Base-by-base conservation (phyloP, 257 asterid species). In the Scutellaria baicalensis region DNA sequence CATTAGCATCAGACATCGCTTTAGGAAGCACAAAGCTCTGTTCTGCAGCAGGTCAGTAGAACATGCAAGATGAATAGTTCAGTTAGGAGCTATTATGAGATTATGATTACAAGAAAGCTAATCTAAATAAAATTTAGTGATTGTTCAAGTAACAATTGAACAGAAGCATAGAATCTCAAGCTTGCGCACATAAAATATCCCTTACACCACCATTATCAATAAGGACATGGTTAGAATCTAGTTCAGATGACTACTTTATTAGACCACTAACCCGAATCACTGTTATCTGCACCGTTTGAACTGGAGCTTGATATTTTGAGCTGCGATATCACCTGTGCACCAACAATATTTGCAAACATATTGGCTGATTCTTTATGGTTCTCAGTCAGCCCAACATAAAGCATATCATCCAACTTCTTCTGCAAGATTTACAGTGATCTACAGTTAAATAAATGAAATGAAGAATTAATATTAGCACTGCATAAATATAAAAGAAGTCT, bases 351-450 rank as follows among this genome's bases (percentile, higher is more conserved):
- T 54, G 96, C 99, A 74, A 93, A 93, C 82, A 91, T 75, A 56
- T 87, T 71, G 63, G 99, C 97, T 9, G 99, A 93, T 82, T 91
- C 97, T 84, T 70, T 86, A 79, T 93, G 99, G 75, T 89, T 86
- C 72, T 93, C 97, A 21, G 99, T 93, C 52, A 93, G 86, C 76
- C 99, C 99, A 72, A 93, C 84, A 77, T 89, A 93, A 82, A 93
- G 84, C 99, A 93, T 93, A 59, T 70, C 69, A 48, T 91, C 92
- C 85, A 93, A 80, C 84, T 94, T 84, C 84, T 76, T 89, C 99
- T 93, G 96, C 92, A 86, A 86, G 81, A 83, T 76, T 78, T 66
- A 77, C 75, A 84, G 70, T 47, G 77, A 63, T 78, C 81, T 76
- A 78, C 71, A 74, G 64, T 75, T 64, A 16, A 62, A 52, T 72